These are phyloP conservation scores for Fagus crenata DNA, from an alignment of 306 rosid species.

Conservation along the genomic window DNA sequence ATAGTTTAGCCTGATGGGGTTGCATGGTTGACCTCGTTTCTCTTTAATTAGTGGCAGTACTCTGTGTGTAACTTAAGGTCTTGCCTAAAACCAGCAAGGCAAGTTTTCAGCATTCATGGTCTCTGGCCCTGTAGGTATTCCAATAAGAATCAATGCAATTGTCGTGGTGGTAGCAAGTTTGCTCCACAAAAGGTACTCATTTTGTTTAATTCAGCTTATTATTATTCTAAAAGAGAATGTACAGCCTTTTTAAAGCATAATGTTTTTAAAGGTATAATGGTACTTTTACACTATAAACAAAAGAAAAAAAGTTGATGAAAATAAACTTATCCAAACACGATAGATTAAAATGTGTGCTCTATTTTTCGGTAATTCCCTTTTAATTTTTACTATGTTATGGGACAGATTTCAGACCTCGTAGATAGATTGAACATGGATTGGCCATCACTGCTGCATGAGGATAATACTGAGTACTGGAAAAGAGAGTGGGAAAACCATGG, in stretches of 20 bases:
- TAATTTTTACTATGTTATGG: background rate
- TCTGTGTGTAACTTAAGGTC: conserved; percentile 15
- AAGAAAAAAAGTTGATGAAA: too few species aligned
- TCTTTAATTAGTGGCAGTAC: conserved; percentile 24
- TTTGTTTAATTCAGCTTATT: too few species aligned
- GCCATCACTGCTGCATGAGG: conserved; percentile 31
- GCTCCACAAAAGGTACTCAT: conserved; percentile 13
- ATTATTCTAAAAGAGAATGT: too few species aligned
- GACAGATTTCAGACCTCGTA: conserved; percentile 24
- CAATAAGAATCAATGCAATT: background rate
- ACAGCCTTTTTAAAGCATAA: too few species aligned
- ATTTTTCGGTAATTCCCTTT: too few species aligned
- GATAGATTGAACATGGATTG: conserved; percentile 17
- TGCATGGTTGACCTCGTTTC: background rate
- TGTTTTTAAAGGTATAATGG: too few species aligned
- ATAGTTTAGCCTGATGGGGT: background rate
- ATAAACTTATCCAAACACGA: too few species aligned
- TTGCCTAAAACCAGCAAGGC: conserved; percentile 30
- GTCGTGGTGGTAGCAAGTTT: background rate
- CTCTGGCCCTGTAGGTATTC: conserved; percentile 26
- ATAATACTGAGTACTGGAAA: conserved; percentile 9
- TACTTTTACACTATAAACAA: too few species aligned
- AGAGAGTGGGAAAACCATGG: conserved; percentile 33
- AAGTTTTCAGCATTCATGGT: conserved; percentile 29
- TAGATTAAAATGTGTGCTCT: background rate